A percentile compares a stretch with the other conserved stretches of the same genome.
phyloP scores from a whole-genome alignment of 2,329 filamentous ascomycete species.

The Fusarium virguliforme region DNA sequence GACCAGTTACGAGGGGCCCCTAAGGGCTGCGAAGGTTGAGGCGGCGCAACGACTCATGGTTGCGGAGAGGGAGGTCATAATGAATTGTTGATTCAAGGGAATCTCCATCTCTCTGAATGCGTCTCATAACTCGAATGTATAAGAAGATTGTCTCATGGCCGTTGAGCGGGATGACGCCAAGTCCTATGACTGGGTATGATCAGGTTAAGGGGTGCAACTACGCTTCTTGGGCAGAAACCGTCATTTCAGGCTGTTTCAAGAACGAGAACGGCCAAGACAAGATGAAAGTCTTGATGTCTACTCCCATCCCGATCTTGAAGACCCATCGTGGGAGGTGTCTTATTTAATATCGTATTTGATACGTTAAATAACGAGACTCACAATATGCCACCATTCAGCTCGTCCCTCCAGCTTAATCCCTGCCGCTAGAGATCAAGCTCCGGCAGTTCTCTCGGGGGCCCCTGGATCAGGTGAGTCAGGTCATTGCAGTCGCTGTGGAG shows the following conservation, averaged over 20 bases:
- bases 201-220: neutral
- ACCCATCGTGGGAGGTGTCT: neutral
- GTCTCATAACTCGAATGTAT: neutral
- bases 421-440: neutral
- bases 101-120: neutral
- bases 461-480: conserved; percentile 3
- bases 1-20: neutral
- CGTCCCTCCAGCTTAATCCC: neutral
- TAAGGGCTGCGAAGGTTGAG: neutral
- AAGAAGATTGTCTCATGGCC: neutral
- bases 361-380: neutral
- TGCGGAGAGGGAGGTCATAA: neutral
- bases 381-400: neutral
- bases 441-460: neutral
- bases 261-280: neutral
- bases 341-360: conserved; percentile 2
- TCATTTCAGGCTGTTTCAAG: neutral
- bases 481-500: neutral
- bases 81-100: neutral
- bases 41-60: neutral
- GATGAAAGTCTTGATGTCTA: neutral
- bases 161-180: neutral
- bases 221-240: neutral
- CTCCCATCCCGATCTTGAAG: neutral
- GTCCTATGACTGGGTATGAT: neutral